Evolutionary conservation across 2,329 filamentous ascomycete species (phyloP).

Genomic region (Hypomyces perniciosus): DNA sequence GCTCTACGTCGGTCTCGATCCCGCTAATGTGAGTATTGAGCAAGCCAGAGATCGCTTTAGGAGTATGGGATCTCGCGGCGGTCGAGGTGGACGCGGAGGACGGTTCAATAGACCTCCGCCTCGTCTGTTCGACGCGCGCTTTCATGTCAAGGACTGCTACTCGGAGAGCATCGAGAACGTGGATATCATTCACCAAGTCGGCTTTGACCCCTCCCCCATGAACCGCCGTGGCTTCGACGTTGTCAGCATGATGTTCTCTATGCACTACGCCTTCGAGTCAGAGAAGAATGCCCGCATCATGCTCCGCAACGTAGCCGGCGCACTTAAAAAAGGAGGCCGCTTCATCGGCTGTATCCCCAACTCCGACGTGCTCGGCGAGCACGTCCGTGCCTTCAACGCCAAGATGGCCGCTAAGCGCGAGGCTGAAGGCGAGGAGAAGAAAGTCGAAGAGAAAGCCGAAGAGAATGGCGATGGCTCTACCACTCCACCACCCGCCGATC

Average conservation of each 20-base stretch:
- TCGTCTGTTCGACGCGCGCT: constrained; percentile 75
- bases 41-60: constrained; percentile 83
- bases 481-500: constrained; percentile 23
- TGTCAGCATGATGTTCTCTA: constrained; percentile 98
- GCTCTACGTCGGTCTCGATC: constrained; percentile 90
- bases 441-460: constrained; percentile 17
- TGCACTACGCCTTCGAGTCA: constrained; percentile 96
- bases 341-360: constrained; percentile 97
- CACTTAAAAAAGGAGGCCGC: constrained; percentile 86
- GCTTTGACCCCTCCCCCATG: constrained; percentile 73
- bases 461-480: constrained; percentile 17
- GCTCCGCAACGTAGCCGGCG: constrained; percentile 85
- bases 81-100: constrained; percentile 49
- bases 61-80: constrained; percentile 59
- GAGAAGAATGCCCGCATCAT: constrained; percentile 86
- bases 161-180: constrained; percentile 77
- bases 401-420: constrained; percentile 34
- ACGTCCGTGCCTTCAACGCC: constrained; percentile 72
- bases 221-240: constrained; percentile 83
- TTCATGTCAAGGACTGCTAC: constrained; percentile 89
- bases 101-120: constrained; percentile 42
- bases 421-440: constrained; percentile 31
- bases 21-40: constrained; percentile 84
- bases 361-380: constrained; percentile 78
- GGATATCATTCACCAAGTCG: constrained; percentile 75